A percentile compares a stretch with the other conserved stretches of the same genome.
Evolutionary conservation across 2,329 filamentous ascomycete species (phyloP).

Genomic region (Neocatenulostroma microsporum): DNA sequence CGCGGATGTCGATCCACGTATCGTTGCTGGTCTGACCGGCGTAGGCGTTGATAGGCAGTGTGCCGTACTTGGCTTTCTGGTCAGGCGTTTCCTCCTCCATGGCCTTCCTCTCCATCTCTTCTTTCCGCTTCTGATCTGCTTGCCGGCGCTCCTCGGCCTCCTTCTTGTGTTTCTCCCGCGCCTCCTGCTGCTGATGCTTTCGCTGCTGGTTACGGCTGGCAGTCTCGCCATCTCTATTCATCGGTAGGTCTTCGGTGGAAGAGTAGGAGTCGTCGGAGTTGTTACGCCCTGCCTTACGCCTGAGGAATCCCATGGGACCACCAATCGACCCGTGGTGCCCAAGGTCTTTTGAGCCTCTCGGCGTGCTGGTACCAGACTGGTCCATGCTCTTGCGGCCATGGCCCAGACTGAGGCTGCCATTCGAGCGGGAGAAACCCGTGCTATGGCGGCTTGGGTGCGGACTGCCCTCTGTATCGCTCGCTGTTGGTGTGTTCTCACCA

Average conservation of each 20-base stretch:
- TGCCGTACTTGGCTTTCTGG: constrained; percentile 52
- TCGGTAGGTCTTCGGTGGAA: constrained; percentile 31
- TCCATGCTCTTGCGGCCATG: constrained; percentile 10
- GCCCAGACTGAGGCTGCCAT: constrained; percentile 13
- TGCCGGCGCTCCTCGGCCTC: constrained; percentile 37
- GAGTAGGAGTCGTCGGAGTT: constrained; percentile 27
- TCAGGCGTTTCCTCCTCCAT: constrained; percentile 49
- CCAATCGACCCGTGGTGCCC: constrained; percentile 15
- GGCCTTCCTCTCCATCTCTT: constrained; percentile 42
- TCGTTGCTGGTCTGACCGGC: no score
- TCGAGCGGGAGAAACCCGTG: constrained; percentile 20
- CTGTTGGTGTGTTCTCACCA: constrained; percentile 16
- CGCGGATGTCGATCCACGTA: constrained; percentile 44
- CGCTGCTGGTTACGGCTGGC: constrained; percentile 44
- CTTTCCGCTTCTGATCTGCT: constrained; percentile 41
- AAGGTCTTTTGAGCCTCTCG: constrained; percentile 19
- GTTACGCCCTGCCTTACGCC: constrained; percentile 23
- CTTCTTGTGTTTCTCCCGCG: constrained; percentile 38
- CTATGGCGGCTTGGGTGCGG: constrained; percentile 3
- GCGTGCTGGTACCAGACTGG: background rate
- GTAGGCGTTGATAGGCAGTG: constrained; percentile 51
- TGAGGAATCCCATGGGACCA: constrained; percentile 27
- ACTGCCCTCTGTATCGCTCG: constrained; percentile 11
- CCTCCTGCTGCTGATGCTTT: constrained; percentile 40
- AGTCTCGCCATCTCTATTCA: constrained; percentile 44